Percentiles rank a stretch among this genome's conserved stretches.
These are phyloP conservation scores for Halophytophthora polymorphica DNA, from an alignment of 352 stramenopile genomes.

Conservation along the genomic window DNA sequence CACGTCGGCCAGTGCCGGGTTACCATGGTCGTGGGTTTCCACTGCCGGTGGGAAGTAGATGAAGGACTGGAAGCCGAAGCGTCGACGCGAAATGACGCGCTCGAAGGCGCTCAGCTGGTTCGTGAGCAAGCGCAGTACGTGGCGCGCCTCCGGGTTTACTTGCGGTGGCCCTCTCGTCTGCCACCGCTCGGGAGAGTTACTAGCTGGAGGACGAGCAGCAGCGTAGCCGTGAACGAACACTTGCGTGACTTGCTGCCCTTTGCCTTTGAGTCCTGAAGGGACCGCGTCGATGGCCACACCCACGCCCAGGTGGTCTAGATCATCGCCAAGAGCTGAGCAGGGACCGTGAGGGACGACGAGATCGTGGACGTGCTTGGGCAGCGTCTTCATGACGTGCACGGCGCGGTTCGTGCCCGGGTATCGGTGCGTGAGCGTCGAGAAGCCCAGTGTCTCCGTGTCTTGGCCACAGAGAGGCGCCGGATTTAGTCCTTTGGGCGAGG, in stretches of 20 bases:
- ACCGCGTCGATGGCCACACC: slow-evolving; percentile 39
- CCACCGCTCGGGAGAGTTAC: slow-evolving; percentile 4
- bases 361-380: slow-evolving; percentile 55
- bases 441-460: slow-evolving; percentile 32
- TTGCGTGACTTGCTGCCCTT: slow-evolving; percentile 17
- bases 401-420: slow-evolving; percentile 38
- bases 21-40: slow-evolving; percentile 34
- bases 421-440: slow-evolving; percentile 41
- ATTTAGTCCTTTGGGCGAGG: slow-evolving; percentile 2
- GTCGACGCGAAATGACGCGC: slow-evolving; percentile 51
- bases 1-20: slow-evolving; percentile 31
- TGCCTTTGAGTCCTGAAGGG: background rate
- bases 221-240: slow-evolving; percentile 51
- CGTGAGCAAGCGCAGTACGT: slow-evolving; percentile 41
- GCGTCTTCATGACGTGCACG: slow-evolving; percentile 59
- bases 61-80: slow-evolving; percentile 64
- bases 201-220: slow-evolving; percentile 20
- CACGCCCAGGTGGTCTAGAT: slow-evolving; percentile 52
- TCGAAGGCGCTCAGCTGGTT: slow-evolving; percentile 46
- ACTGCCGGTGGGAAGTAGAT: slow-evolving; percentile 41
- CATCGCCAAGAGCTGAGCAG: slow-evolving; percentile 35
- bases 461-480: slow-evolving; percentile 9
- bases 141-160: slow-evolving; percentile 50
- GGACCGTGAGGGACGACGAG: slow-evolving; percentile 36
- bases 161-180: slow-evolving; percentile 9